Evolutionary conservation across 2,329 filamentous ascomycete species (phyloP).

Genomic region (Cytospora mali): DNA sequence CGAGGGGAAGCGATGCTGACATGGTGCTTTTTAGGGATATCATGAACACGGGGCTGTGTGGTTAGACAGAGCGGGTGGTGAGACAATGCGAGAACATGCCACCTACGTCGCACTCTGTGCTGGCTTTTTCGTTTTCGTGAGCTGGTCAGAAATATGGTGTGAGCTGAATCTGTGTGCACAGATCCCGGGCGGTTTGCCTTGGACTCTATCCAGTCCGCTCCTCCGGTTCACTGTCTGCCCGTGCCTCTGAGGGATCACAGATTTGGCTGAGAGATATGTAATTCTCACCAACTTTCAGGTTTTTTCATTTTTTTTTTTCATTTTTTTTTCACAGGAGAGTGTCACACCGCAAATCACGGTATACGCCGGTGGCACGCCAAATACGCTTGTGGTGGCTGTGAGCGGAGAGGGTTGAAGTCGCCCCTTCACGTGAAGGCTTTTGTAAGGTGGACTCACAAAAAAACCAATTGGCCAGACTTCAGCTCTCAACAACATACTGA

Average conservation of each 20-base stretch:
- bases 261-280: background rate
- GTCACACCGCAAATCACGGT: background rate
- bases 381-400: conserved; percentile 25
- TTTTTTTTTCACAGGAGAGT: no score
- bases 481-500: background rate
- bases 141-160: background rate
- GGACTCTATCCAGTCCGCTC: no score
- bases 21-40: conserved; percentile 9
- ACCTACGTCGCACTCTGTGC: background rate
- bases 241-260: background rate
- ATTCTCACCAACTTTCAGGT: background rate
- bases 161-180: background rate
- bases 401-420: conserved; percentile 3
- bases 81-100: conserved; percentile 7
- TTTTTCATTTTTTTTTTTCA: no score
- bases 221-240: background rate
- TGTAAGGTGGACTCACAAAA: no score
- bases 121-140: background rate
- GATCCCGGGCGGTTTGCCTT: background rate
- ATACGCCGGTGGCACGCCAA: conserved; percentile 6
- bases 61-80: conserved; percentile 15
- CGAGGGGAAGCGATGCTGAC: conserved; percentile 23
- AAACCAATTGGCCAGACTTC: no score
- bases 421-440: background rate
- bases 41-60: conserved; percentile 12